Percentiles rank a stretch among this genome's conserved stretches.
phyloP scores from a whole-genome alignment of 1,139 yeast genomes.

The Hanseniaspora gamundiae region DNA sequence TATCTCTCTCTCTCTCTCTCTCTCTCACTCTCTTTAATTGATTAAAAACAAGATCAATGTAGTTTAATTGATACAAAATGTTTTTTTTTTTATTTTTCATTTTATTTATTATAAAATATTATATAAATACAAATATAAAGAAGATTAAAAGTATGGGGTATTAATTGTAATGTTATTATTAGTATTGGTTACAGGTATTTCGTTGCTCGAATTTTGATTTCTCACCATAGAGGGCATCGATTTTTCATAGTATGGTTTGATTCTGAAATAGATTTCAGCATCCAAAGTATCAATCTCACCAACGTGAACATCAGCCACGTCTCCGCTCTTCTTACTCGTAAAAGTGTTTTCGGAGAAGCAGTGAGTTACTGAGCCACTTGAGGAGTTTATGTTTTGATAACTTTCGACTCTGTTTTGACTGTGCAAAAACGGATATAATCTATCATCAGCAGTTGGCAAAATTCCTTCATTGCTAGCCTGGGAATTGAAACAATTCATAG shows the following conservation, averaged over 20 bases:
- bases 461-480: neutral
- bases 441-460: neutral
- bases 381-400: neutral
- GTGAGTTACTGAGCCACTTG: neutral
- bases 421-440: neutral
- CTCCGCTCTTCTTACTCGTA: neutral
- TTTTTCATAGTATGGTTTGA: slow-evolving; percentile 4
- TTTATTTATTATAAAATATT: no score
- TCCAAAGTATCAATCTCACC: slow-evolving; percentile 23
- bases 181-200: neutral
- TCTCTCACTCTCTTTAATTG: no score
- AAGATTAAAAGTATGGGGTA: no score
- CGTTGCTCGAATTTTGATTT: no score
- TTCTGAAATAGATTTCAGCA: slow-evolving; percentile 20
- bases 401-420: neutral
- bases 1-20: no score
- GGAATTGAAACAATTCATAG: neutral
- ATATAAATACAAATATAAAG: no score
- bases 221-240: neutral
- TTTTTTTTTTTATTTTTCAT: no score
- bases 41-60: no score
- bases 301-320: slow-evolving; percentile 19
- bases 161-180: no score
- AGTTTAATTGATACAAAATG: no score
- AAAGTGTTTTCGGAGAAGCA: neutral